A percentile compares a stretch with the other conserved stretches of the same genome.
phyloP scores from a whole-genome alignment of 352 stramenopile species.

The Pythium myriotylum region DNA sequence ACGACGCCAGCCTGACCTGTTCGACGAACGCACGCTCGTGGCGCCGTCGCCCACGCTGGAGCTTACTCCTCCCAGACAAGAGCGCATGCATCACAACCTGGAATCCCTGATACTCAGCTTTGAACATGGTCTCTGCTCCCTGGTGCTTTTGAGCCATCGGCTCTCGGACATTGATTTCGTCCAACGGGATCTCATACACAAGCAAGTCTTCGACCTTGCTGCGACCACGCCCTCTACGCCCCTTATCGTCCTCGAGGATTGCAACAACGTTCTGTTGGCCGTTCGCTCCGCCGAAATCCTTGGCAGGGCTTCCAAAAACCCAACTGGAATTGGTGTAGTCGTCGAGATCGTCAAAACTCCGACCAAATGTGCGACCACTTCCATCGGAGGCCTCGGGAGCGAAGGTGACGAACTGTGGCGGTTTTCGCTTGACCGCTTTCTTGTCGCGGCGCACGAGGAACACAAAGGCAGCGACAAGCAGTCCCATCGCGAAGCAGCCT shows the following conservation, averaged over 20 bases:
- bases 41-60: constrained; percentile 30
- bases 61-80: constrained; percentile 40
- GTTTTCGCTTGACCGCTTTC: constrained; percentile 3
- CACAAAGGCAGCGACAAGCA: constrained; percentile 28
- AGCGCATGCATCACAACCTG: constrained; percentile 72
- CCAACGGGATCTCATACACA: constrained; percentile 73
- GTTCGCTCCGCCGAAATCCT: neutral
- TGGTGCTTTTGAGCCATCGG: constrained; percentile 27
- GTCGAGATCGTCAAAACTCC: constrained; percentile 31
- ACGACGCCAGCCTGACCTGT: constrained; percentile 63
- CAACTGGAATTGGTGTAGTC: constrained; percentile 51
- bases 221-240: constrained; percentile 45
- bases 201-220: constrained; percentile 68
- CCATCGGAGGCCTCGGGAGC: constrained; percentile 13
- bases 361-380: constrained; percentile 27
- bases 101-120: constrained; percentile 72
- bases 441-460: constrained; percentile 21
- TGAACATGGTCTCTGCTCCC: constrained; percentile 36
- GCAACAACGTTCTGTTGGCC: constrained; percentile 51
- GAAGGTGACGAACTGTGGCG: constrained; percentile 10
- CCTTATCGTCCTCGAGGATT: constrained; percentile 60
- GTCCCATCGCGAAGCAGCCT: constrained; percentile 29
- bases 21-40: constrained; percentile 64
- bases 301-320: constrained; percentile 50
- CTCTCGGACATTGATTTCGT: constrained; percentile 60